phyloP scores from a whole-genome alignment of 805 yeast genomes.

The Starmerella khaoyaiensis region DNA sequence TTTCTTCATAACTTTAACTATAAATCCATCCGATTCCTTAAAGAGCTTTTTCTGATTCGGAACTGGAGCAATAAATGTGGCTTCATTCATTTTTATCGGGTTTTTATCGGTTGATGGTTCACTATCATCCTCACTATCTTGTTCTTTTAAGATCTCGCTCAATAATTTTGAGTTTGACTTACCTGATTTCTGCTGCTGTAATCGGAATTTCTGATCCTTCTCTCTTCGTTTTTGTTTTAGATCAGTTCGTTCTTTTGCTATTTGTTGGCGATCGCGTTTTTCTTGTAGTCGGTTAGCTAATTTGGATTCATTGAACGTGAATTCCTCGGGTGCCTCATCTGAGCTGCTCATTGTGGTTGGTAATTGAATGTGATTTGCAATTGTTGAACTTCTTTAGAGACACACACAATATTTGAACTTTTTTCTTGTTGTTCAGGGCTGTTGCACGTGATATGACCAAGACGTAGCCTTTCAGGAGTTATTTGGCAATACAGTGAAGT shows the following conservation, averaged over 20 bases:
- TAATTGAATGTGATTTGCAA: neutral
- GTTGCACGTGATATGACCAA: no score
- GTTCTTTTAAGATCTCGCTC: conserved; percentile 21
- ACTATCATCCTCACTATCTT: conserved; percentile 9
- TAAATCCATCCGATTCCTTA: conserved; percentile 20
- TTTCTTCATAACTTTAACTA: conserved; percentile 20
- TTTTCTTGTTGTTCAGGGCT: no score
- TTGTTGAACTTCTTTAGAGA: no score
- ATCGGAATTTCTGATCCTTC: conserved; percentile 21
- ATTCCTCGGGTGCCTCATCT: conserved; percentile 31
- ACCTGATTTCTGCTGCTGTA: conserved; percentile 16
- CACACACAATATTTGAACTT: no score
- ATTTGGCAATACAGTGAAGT: no score
- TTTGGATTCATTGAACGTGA: conserved; percentile 20
- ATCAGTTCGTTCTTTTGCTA: conserved; percentile 6
- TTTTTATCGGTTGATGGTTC: conserved; percentile 4
- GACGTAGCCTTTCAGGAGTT: no score
- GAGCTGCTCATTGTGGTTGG: conserved; percentile 8
- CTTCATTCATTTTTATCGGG: neutral
- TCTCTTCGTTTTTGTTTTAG: conserved; percentile 24
- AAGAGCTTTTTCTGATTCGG: conserved; percentile 11
- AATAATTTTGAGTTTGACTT: conserved; percentile 17
- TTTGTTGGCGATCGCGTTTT: conserved; percentile 11
- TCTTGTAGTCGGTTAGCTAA: conserved; percentile 6
- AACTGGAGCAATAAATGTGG: neutral